phyloP scores from a whole-genome alignment of 345 rosid species.

The Linum usitatissimum region DNA sequence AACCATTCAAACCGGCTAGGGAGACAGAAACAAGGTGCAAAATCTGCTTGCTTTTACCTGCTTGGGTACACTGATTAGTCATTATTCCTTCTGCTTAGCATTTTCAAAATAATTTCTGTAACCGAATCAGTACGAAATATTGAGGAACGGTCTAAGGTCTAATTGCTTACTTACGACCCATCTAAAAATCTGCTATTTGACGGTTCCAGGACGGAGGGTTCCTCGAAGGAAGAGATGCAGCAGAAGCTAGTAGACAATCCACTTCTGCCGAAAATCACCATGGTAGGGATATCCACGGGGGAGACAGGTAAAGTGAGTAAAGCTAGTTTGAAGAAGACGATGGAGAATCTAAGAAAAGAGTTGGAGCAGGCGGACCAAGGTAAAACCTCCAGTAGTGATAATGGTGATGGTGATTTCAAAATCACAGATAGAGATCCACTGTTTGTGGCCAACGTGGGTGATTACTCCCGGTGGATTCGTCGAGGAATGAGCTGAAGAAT shows the following conservation, averaged over 20 bases:
- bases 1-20: slow-evolving; percentile 20
- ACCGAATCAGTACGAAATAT: too few relatives aligned
- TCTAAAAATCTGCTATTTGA: background rate
- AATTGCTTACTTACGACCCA: too few relatives aligned
- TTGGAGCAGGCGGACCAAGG: slow-evolving; percentile 62
- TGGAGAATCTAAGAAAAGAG: slow-evolving; percentile 65
- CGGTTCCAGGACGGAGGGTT: slow-evolving; percentile 21
- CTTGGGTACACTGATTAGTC: background rate
- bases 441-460: slow-evolving; percentile 89
- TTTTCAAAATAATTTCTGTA: background rate
- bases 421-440: slow-evolving; percentile 72
- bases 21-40: slow-evolving; percentile 31
- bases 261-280: slow-evolving; percentile 90
- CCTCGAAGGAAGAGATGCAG: slow-evolving; percentile 23
- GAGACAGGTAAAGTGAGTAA: slow-evolving; percentile 73
- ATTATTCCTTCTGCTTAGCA: slow-evolving; percentile 2
- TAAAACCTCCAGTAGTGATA: slow-evolving; percentile 20
- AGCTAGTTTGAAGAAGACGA: slow-evolving; percentile 67
- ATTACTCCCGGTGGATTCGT: slow-evolving; percentile 53
- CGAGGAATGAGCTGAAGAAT: slow-evolving; percentile 32
- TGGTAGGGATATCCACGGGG: slow-evolving; percentile 89
- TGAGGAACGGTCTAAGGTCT: too few relatives aligned
- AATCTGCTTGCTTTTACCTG: background rate
- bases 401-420: slow-evolving; percentile 20
- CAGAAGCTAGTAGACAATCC: slow-evolving; percentile 43